Evolutionary conservation across 1,284 basidiomycete species (phyloP).

Genomic region (Pyrrhoderma lamaoense): DNA sequence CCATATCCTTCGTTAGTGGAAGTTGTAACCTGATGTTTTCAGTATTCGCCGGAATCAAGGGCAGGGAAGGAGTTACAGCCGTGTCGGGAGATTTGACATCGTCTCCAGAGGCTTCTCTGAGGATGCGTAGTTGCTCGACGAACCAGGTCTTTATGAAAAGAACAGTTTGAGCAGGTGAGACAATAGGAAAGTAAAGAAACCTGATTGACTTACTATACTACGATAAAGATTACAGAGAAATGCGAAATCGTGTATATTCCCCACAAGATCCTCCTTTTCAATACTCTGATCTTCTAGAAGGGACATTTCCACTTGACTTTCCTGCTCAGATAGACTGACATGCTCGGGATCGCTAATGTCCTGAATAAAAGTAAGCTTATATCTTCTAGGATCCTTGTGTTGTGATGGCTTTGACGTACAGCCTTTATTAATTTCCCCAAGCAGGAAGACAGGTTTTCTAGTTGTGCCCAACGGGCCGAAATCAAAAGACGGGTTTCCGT

Average conservation of each 20-base stretch:
- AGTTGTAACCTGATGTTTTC: conserved; percentile 51
- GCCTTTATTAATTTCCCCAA: conserved; percentile 53
- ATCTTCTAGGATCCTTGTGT: neutral
- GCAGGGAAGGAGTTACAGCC: conserved; percentile 43
- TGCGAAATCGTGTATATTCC: conserved; percentile 68
- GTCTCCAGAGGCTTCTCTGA: conserved; percentile 60
- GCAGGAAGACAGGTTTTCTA: conserved; percentile 68
- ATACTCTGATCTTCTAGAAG: conserved; percentile 51
- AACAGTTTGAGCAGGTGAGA: neutral
- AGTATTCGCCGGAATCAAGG: conserved; percentile 31
- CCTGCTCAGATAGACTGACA: conserved; percentile 59
- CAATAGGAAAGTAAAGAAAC: neutral
- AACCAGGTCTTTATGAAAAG: conserved; percentile 68
- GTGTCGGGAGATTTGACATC: conserved; percentile 40
- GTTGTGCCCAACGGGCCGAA: conserved; percentile 85
- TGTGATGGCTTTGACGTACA: conserved; percentile 24
- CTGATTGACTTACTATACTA: conserved; percentile 66
- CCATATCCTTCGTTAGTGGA: conserved; percentile 82
- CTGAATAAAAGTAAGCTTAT: conserved; percentile 24
- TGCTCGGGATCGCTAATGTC: conserved; percentile 32
- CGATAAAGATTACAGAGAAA: conserved; percentile 78
- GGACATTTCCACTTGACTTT: conserved; percentile 68
- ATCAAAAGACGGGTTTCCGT: conserved; percentile 44
- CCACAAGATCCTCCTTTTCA: conserved; percentile 63
- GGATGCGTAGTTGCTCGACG: conserved; percentile 52